A percentile compares a stretch with the other conserved stretches of the same genome.
These are phyloP conservation scores for Prinsepia uniflora DNA, from an alignment of 306 rosid genomes.

Conservation along the genomic window DNA sequence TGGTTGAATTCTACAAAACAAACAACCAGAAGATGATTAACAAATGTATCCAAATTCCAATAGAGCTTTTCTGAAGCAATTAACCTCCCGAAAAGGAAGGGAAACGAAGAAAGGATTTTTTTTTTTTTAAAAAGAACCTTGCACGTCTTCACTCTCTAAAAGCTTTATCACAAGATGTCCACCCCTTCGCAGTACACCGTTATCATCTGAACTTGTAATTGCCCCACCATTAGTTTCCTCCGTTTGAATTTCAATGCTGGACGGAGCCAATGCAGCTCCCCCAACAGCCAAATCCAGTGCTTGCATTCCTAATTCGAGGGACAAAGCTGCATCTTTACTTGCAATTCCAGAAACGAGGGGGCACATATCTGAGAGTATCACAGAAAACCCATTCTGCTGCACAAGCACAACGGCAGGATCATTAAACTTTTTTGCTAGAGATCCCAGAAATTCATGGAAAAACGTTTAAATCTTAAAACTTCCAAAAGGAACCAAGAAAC, in stretches of 20 bases:
- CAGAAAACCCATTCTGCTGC: slow-evolving; percentile 66
- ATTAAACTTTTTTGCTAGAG: not conserved
- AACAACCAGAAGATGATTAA: slow-evolving; percentile 11
- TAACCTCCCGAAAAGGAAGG: not conserved
- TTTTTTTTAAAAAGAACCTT: slow-evolving; percentile 37
- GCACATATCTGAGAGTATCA: slow-evolving; percentile 88
- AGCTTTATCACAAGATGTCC: slow-evolving; percentile 82
- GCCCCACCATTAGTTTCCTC: slow-evolving; percentile 26
- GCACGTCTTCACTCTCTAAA: slow-evolving; percentile 80
- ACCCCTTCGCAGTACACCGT: slow-evolving; percentile 58
- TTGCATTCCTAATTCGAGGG: slow-evolving; percentile 74
- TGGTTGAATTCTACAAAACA: slow-evolving; percentile 52
- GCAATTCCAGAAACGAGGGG: slow-evolving; percentile 84
- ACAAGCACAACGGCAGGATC: slow-evolving; percentile 16
- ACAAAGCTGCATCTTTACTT: slow-evolving; percentile 71
- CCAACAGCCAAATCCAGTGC: slow-evolving; percentile 86
- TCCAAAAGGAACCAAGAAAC: not conserved
- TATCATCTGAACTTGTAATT: slow-evolving; percentile 21
- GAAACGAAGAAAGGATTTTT: not conserved
- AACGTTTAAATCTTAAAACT: not conserved
- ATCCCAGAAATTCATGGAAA: not conserved
- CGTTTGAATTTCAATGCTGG: slow-evolving; percentile 17
- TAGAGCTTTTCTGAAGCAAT: slow-evolving; percentile 2
- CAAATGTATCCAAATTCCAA: slow-evolving; percentile 8
- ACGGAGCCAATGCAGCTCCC: slow-evolving; percentile 33